Evolutionary conservation across 495 filamentous ascomycete genomes (phyloP).

Genomic region (Hypoxylon perforatum): DNA sequence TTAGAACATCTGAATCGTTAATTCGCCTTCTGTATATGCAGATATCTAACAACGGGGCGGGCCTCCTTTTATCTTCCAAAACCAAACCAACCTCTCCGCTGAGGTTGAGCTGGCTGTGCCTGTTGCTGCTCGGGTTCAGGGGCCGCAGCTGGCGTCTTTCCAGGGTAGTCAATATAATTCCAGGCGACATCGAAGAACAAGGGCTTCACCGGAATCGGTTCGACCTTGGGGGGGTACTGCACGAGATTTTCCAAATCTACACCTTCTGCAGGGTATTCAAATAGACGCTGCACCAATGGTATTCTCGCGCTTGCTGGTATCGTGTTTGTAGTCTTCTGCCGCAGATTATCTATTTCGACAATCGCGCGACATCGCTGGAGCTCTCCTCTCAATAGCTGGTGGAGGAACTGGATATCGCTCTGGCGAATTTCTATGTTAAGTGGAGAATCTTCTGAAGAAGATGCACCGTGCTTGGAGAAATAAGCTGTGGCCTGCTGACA

Average conservation of each 20-base stretch:
- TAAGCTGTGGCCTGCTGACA: conserved; percentile 52
- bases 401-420: conserved; percentile 65
- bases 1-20: conserved; percentile 23
- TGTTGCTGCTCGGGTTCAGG: conserved; percentile 46
- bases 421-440: conserved; percentile 69
- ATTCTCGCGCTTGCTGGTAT: conserved; percentile 41
- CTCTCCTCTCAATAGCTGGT: conserved; percentile 69
- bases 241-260: conserved; percentile 84
- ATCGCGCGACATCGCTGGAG: conserved; percentile 83
- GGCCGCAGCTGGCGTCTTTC: conserved; percentile 53
- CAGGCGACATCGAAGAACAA: conserved; percentile 96
- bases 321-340: conserved; percentile 49
- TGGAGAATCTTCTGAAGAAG: conserved; percentile 45
- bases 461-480: conserved; percentile 39
- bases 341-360: conserved; percentile 77
- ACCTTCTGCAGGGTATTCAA: conserved; percentile 74
- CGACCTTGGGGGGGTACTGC: conserved; percentile 82
- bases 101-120: conserved; percentile 59
- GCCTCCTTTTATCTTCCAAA: conserved; percentile 75
- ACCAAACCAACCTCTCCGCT: conserved; percentile 87
- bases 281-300: conserved; percentile 75
- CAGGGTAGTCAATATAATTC: conserved; percentile 98
- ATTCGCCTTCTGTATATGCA: conserved; percentile 15
- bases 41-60: neutral
- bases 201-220: conserved; percentile 91